These are phyloP conservation scores for Malassezia yamatoensis DNA, from an alignment of 1,284 basidiomycete genomes.

Conservation along the genomic window DNA sequence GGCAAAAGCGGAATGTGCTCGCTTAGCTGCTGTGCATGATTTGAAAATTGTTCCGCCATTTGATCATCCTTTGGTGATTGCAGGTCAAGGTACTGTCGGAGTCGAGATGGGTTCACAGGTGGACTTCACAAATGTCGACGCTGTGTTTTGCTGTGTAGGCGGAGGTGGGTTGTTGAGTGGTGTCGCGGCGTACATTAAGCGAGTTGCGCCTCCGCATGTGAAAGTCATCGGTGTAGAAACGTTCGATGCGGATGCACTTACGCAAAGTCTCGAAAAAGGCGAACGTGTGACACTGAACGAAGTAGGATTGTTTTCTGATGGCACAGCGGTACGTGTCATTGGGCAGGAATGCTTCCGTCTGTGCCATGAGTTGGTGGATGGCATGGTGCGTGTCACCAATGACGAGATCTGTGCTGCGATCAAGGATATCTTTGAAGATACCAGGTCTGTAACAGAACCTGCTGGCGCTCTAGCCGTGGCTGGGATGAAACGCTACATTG, in stretches of 20 bases:
- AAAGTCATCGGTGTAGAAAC: slow-evolving; percentile 90
- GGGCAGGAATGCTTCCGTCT: slow-evolving; percentile 90
- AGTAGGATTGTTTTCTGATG: slow-evolving; percentile 92
- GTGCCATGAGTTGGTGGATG: slow-evolving; percentile 75
- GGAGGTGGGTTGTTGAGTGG: slow-evolving; percentile 87
- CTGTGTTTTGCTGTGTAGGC: slow-evolving; percentile 79
- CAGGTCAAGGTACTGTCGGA: slow-evolving; percentile 89
- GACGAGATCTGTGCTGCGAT: slow-evolving; percentile 98
- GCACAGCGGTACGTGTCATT: slow-evolving; percentile 95
- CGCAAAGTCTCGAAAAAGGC: slow-evolving; percentile 57
- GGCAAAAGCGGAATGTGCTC: slow-evolving; percentile 84
- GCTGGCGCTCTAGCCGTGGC: slow-evolving; percentile 91
- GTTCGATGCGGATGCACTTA: slow-evolving; percentile 86
- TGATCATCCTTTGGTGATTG: slow-evolving; percentile 91
- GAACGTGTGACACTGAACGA: slow-evolving; percentile 71
- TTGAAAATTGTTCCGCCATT: slow-evolving; percentile 91
- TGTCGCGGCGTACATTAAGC: slow-evolving; percentile 82
- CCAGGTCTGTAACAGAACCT: slow-evolving; percentile 63
- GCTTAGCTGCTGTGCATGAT: slow-evolving; percentile 65
- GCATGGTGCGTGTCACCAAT: slow-evolving; percentile 73
- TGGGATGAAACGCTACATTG: slow-evolving; percentile 78
- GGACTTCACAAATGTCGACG: slow-evolving; percentile 56
- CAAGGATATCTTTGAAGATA: slow-evolving; percentile 86
- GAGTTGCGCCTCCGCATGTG: slow-evolving; percentile 74
- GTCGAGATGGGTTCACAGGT: slow-evolving; percentile 63